A percentile compares a stretch with the other conserved stretches of the same genome.
These are phyloP conservation scores for Reticulascus tulasneorum DNA, from an alignment of 2,329 filamentous ascomycete species.

Conservation along the genomic window DNA sequence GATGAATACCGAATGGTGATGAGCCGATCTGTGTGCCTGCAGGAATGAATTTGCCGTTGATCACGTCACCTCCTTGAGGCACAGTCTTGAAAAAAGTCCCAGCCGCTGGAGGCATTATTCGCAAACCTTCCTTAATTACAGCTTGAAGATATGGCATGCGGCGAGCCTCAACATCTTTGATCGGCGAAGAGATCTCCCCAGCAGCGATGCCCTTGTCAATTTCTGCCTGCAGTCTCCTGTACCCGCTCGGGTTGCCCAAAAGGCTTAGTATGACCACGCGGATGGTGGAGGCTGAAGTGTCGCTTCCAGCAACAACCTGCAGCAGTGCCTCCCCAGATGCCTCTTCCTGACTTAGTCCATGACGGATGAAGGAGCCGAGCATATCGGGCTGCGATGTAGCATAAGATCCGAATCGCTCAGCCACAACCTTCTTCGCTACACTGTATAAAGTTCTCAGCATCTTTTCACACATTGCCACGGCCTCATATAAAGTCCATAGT, in stretches of 20 bases:
- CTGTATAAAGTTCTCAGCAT: slow-evolving; percentile 6
- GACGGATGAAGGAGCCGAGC: slow-evolving; percentile 25
- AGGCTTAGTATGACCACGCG: slow-evolving; percentile 48
- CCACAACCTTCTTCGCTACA: slow-evolving; percentile 23
- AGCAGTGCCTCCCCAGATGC: slow-evolving; percentile 20
- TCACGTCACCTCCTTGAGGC: slow-evolving; percentile 31
- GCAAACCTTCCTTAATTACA: slow-evolving; percentile 47
- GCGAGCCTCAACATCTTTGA: slow-evolving; percentile 30
- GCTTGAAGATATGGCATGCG: slow-evolving; percentile 43
- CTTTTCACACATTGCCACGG: background rate
- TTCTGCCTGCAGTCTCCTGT: slow-evolving; percentile 42
- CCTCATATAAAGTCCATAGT: too few relatives aligned
- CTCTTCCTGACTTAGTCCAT: slow-evolving; percentile 21
- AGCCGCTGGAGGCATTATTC: slow-evolving; percentile 45
- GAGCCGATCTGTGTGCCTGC: slow-evolving; percentile 35
- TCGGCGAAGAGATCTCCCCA: slow-evolving; percentile 15
- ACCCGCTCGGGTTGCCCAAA: slow-evolving; percentile 42
- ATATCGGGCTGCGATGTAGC: slow-evolving; percentile 24
- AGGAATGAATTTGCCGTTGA: slow-evolving; percentile 31
- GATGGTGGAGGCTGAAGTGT: slow-evolving; percentile 29
- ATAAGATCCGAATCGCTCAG: slow-evolving; percentile 20
- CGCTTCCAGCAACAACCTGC: slow-evolving; percentile 23
- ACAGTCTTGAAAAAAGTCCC: slow-evolving; percentile 47
- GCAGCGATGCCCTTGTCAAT: slow-evolving; percentile 30
- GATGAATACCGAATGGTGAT: slow-evolving; percentile 32